A percentile compares a stretch with the other conserved stretches of the same genome.
Evolutionary conservation across 2,329 filamentous ascomycete species (phyloP).

Genomic region (Penicillium polonicum): DNA sequence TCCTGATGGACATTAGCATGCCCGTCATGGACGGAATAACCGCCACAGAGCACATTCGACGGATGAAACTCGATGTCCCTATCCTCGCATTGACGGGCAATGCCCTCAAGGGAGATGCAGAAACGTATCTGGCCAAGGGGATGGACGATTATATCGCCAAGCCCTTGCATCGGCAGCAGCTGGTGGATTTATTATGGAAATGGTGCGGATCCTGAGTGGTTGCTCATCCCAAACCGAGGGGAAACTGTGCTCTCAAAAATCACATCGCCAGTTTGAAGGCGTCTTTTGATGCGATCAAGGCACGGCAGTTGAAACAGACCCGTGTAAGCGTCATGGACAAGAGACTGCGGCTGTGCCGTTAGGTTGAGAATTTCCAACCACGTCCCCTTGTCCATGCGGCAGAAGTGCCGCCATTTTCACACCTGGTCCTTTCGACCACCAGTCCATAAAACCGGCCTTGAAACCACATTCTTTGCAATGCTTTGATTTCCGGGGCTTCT

Average conservation of each 20-base stretch:
- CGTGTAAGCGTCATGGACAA: not conserved
- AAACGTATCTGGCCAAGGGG: conserved; percentile 53
- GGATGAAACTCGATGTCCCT: conserved; percentile 42
- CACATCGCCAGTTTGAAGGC: not conserved
- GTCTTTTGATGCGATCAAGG: not conserved
- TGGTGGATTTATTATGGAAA: conserved; percentile 47
- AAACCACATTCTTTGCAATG: not conserved
- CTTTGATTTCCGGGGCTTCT: not conserved
- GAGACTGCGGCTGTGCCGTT: not conserved
- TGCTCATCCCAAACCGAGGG: not conserved
- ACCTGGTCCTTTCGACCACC: no score
- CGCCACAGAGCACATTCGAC: conserved; percentile 46
- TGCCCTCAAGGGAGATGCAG: conserved; percentile 56
- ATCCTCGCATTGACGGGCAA: conserved; percentile 59
- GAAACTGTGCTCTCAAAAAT: not conserved
- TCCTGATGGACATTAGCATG: conserved; percentile 52
- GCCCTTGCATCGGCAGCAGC: conserved; percentile 51
- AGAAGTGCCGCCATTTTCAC: not conserved
- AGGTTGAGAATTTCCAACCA: not conserved
- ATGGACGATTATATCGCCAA: conserved; percentile 59
- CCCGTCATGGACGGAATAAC: conserved; percentile 48
- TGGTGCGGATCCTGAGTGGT: conserved; percentile 32
- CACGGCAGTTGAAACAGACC: conserved; percentile 1
- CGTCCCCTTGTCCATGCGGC: no score
- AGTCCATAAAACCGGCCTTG: not conserved